A percentile compares a stretch with the other conserved stretches of the same genome.
Conservation (phyloP, 129 eudicot genomes). For the Tanacetum coccineum region DNA sequence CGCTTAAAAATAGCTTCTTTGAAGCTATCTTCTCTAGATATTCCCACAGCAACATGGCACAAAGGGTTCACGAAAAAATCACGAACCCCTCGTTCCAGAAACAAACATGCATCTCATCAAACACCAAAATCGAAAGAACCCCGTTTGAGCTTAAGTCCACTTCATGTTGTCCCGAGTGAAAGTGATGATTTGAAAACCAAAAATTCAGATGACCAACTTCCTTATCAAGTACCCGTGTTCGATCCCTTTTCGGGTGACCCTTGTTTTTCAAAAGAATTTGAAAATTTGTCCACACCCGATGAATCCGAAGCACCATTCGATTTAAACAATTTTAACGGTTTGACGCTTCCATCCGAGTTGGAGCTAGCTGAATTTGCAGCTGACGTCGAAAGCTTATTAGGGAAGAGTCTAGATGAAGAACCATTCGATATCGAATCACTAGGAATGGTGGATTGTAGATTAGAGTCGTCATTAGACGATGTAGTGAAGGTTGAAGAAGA, state of each 20-base stretch:
- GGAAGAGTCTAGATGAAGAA: constrained; percentile 49
- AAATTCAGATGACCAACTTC: constrained; percentile 48
- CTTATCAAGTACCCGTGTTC: constrained; percentile 45
- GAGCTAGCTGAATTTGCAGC: constrained; percentile 70
- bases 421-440: constrained; percentile 44
- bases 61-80: constrained; percentile 50
- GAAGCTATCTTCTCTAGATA: not conserved
- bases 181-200: constrained; percentile 30
- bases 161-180: constrained; percentile 44
- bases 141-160: constrained; percentile 7
- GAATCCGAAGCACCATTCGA: constrained; percentile 1
- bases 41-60: constrained; percentile 44
- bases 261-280: constrained; percentile 28
- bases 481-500: constrained; percentile 37
- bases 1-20: constrained; percentile 34
- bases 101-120: constrained; percentile 17
- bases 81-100: constrained; percentile 50
- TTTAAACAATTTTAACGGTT: constrained; percentile 23
- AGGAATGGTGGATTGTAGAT: constrained; percentile 34
- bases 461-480: constrained; percentile 2
- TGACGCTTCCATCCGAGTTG: constrained; percentile 38
- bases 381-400: constrained; percentile 44
- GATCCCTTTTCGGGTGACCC: constrained; percentile 24
- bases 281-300: not conserved
- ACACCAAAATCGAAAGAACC: constrained; percentile 15